phyloP scores from a whole-genome alignment of 352 stramenopile genomes.

The Phytophthora pini region DNA sequence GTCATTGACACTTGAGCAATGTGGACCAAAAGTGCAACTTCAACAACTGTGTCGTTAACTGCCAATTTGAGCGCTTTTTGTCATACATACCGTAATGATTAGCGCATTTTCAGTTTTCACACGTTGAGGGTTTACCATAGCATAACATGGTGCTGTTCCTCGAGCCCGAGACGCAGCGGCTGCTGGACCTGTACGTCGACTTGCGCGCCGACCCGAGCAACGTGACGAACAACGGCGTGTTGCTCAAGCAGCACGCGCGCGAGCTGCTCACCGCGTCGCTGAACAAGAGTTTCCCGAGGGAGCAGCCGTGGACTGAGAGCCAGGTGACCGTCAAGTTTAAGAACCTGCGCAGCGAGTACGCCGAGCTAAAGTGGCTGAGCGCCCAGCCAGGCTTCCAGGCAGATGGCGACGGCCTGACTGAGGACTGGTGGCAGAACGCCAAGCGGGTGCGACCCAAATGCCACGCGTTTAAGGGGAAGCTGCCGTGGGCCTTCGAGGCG shows the following conservation, averaged over 20 bases:
- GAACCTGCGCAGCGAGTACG: slow-evolving; percentile 67
- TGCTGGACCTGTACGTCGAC: slow-evolving; percentile 59
- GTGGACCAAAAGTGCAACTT: too few species aligned
- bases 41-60: too few species aligned
- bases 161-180: slow-evolving; percentile 50
- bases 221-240: slow-evolving; percentile 50
- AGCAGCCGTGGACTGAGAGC: slow-evolving; percentile 52
- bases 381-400: slow-evolving; percentile 50
- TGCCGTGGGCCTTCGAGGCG: slow-evolving; percentile 57
- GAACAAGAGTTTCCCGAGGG: slow-evolving; percentile 47
- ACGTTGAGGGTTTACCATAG: slow-evolving; percentile 1
- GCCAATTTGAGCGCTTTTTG: too few species aligned
- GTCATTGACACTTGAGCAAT: too few species aligned
- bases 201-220: slow-evolving; percentile 51
- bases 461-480: slow-evolving; percentile 61
- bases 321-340: slow-evolving; percentile 74
- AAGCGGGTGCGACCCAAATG: slow-evolving; percentile 53
- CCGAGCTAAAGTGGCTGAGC: slow-evolving; percentile 52
- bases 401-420: slow-evolving; percentile 40
- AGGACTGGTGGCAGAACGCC: slow-evolving; percentile 59
- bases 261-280: slow-evolving; percentile 52
- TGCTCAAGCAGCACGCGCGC: slow-evolving; percentile 55
- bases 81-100: not conserved
- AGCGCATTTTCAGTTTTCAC: slow-evolving; percentile 7
- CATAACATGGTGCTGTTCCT: slow-evolving; percentile 63